Percentiles rank a stretch among this genome's conserved stretches.
Conservation (phyloP, 78 protist species). For the Emiliania huxleyi region DNA sequence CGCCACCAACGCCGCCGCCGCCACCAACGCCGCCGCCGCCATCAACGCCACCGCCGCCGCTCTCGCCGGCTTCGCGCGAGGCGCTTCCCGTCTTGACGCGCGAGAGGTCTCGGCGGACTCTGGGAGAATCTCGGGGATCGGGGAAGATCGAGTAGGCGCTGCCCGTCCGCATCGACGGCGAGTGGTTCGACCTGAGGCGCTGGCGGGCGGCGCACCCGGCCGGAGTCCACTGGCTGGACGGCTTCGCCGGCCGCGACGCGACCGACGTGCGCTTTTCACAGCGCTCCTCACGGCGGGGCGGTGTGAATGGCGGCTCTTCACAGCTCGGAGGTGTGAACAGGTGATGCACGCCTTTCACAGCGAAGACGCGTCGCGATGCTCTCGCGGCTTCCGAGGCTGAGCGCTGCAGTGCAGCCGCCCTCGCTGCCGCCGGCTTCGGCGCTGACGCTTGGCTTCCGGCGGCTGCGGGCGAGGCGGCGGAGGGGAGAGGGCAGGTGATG, state of each 20-base stretch:
- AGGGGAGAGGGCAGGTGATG: too few species aligned
- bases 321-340: not conserved
- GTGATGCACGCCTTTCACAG: not conserved
- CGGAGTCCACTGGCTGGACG: not conserved
- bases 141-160: too few species aligned
- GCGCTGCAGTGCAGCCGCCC: not conserved
- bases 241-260: not conserved
- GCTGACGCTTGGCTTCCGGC: not conserved
- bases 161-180: constrained; percentile 2
- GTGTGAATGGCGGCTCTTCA: not conserved
- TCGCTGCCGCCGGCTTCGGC: not conserved
- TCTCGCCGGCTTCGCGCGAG: too few species aligned
- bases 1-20: too few species aligned
- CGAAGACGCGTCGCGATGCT: not conserved
- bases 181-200: not conserved
- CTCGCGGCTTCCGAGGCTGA: not conserved
- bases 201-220: constrained; percentile 16
- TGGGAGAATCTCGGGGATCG: too few species aligned
- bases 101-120: too few species aligned
- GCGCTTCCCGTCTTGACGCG: too few species aligned
- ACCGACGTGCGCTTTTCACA: not conserved
- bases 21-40: too few species aligned
- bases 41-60: too few species aligned
- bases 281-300: not conserved
- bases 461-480: too few species aligned